phyloP scores from a whole-genome alignment of 495 filamentous ascomycete genomes.

The Amniculicola lignicola region DNA sequence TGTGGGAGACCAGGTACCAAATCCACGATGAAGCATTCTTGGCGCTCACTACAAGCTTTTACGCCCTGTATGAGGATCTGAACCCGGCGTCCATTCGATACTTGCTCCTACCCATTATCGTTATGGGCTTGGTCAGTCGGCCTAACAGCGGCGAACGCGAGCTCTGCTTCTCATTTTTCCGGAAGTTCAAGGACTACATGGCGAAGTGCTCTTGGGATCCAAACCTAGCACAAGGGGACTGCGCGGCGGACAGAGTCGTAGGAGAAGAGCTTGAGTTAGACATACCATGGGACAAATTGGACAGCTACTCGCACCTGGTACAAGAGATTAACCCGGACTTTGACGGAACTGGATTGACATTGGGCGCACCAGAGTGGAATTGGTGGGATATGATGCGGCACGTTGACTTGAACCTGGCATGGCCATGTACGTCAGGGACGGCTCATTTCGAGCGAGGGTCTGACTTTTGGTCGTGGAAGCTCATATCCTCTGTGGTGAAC shows the following conservation, averaged over 20 bases:
- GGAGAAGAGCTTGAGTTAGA: slow-evolving; percentile 5
- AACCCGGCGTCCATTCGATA: slow-evolving; percentile 3
- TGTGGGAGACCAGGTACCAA: slow-evolving; percentile 21
- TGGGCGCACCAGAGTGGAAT: slow-evolving; percentile 20
- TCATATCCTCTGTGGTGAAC: slow-evolving; percentile 24
- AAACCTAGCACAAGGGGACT: no score
- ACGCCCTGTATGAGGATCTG: neutral
- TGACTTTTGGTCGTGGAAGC: slow-evolving; percentile 23
- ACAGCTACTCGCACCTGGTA: slow-evolving; percentile 7
- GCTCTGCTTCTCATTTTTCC: slow-evolving; percentile 12
- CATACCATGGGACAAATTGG: slow-evolving; percentile 21
- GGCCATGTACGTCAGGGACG: slow-evolving; percentile 18
- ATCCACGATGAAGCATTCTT: slow-evolving; percentile 22
- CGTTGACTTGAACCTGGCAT: slow-evolving; percentile 3
- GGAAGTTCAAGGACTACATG: slow-evolving; percentile 13
- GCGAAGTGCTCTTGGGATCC: no score
- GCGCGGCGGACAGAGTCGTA: no score
- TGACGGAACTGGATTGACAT: neutral
- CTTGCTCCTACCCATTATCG: slow-evolving; percentile 11
- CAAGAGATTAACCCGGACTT: neutral
- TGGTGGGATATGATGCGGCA: slow-evolving; percentile 26
- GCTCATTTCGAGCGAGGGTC: slow-evolving; percentile 19
- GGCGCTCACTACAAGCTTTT: neutral
- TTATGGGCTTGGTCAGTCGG: slow-evolving; percentile 16
- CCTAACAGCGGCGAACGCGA: slow-evolving; percentile 5